Conservation (phyloP, 352 stramenopile species). For the Pythium coloratum region DNA sequence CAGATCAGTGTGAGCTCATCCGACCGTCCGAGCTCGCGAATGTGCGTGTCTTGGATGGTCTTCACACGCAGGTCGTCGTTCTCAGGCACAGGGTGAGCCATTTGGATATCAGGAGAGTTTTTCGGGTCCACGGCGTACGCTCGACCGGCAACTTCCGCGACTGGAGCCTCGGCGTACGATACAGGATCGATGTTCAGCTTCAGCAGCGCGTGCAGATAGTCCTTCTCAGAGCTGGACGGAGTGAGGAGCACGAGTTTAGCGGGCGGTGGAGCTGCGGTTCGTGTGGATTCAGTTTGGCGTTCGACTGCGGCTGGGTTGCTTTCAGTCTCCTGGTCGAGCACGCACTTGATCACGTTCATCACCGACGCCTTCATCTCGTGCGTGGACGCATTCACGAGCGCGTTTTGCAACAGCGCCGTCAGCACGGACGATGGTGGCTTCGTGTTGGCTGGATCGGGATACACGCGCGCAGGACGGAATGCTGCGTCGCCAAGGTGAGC, state of each 20-base stretch:
- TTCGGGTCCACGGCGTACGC: conserved; percentile 39
- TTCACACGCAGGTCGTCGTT: conserved; percentile 54
- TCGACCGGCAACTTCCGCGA: conserved; percentile 50
- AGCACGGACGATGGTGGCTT: conserved; percentile 34
- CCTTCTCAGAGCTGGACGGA: conserved; percentile 15
- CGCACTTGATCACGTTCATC: conserved; percentile 49
- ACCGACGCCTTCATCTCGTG: conserved; percentile 40
- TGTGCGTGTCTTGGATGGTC: conserved; percentile 43
- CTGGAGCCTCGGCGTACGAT: neutral
- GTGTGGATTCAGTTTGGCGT: neutral
- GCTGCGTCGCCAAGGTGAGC: conserved; percentile 32
- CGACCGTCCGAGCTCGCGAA: conserved; percentile 48
- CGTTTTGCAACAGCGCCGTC: conserved; percentile 41
- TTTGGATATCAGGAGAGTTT: conserved; percentile 34
- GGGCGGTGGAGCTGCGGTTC: neutral
- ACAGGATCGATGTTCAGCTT: conserved; percentile 13
- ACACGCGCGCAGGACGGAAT: conserved; percentile 28
- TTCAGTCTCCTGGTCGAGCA: conserved; percentile 43
- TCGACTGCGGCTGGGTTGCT: neutral
- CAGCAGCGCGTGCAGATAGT: conserved; percentile 20
- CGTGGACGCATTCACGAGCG: conserved; percentile 30
- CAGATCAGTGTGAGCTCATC: conserved; percentile 77
- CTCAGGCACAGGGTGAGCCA: conserved; percentile 33
- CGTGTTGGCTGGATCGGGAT: conserved; percentile 7
- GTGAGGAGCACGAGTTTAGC: conserved; percentile 7